Base-by-base conservation (phyloP, 345 rosid species). In the Syzygium aqueum region DNA sequence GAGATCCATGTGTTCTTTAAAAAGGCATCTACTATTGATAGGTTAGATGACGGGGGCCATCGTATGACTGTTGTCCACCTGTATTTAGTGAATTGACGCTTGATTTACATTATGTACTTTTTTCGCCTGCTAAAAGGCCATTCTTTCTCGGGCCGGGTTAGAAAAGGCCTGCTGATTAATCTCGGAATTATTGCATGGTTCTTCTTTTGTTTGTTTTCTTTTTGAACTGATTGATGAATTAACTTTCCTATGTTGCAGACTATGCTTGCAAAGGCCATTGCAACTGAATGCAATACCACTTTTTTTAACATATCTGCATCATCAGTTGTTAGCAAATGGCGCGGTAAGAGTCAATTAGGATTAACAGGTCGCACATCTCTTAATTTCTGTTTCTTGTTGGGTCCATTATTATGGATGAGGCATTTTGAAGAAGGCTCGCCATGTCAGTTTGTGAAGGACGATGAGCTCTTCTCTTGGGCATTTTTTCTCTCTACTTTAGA, bases 201-300 rank as follows among this genome's bases (percentile, higher is more conserved):
- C 53, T 22, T 52, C 59, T 86, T 4, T 25, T 23, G 53, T 73
- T 40, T 87, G 27, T 25, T 80, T 51, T 17, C 51, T 59, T 13
- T 51, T 65, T 30, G 40, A 86, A 28, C 21, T 61, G 87, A 43
- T 84, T 86, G 84, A 85, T 19, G 65, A 40, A 83, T 27, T 90
- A 22, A 53, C 28, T 57, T 84, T 87, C 59, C 85, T 86, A 86
- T 89, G 82, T 87, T 91, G 49, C 94, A 97, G 99, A 97, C 99
- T 80, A 95, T 97, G 99, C 98, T 97, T 88, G 99, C 99, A n/a
- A 95, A 96, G 92, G 99, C 99, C 84, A 98, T 97, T 89, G 99
- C 99, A 82, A 96, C 99, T 50, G 99, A 97, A 90, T 97, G 99
- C 94, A 95, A 97, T 85, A 97, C 99, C 23, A 97, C 99, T 16